These are phyloP conservation scores for Inga oerstediana DNA, from an alignment of 306 rosid species.

Conservation along the genomic window DNA sequence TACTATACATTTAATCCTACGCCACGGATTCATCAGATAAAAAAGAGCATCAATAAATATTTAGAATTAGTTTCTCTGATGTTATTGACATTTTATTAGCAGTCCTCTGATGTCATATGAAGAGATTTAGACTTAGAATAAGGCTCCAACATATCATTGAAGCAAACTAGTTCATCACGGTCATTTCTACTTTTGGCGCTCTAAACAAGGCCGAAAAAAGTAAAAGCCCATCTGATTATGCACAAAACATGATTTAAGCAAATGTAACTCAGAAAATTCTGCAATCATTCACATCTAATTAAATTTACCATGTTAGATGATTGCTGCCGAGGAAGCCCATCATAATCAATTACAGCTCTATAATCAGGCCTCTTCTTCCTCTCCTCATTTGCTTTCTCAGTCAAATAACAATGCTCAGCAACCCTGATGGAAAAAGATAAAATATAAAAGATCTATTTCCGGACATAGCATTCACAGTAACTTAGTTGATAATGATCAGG, in stretches of 20 bases:
- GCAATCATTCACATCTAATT: constrained; percentile 1
- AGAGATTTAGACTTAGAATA: constrained; percentile 9
- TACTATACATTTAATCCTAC: constrained; percentile 11
- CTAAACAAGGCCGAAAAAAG: constrained; percentile 1
- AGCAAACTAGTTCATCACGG: constrained; percentile 18
- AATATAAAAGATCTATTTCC: constrained; percentile 1
- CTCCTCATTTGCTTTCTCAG: constrained; percentile 72
- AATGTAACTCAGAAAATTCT: constrained; percentile 3
- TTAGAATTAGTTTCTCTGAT: constrained; percentile 8
- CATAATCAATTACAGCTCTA: constrained; percentile 84
- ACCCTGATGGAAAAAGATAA: constrained; percentile 41
- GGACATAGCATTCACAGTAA: constrained; percentile 27
- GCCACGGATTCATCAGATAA: background rate
- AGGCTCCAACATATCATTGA: background rate
- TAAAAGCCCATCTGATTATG: background rate
- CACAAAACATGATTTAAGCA: constrained; percentile 6
- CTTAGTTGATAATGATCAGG: constrained; percentile 1
- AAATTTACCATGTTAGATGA: constrained; percentile 57
- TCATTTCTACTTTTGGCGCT: background rate
- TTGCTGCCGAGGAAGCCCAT: constrained; percentile 65
- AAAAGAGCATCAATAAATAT: constrained; percentile 10
- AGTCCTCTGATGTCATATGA: background rate
- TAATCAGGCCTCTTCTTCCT: constrained; percentile 59
- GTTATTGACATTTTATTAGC: background rate
- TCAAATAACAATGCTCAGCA: constrained; percentile 62